A percentile compares a stretch with the other conserved stretches of the same genome.
phyloP scores from a whole-genome alignment of 805 yeast species.

The Saccharomyces eubayanus region DNA sequence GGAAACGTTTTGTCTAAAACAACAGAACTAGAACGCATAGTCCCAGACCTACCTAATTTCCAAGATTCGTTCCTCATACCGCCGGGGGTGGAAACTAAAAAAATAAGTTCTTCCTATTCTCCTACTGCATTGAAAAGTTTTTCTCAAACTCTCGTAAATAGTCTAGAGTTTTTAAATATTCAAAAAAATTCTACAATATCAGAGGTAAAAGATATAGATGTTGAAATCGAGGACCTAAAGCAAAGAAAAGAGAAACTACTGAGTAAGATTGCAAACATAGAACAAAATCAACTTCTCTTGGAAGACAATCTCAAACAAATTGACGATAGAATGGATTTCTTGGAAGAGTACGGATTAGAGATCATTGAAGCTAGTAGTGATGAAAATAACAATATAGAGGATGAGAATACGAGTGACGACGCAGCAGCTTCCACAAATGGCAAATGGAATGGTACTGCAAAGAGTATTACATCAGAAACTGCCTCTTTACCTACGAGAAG shows the following conservation, averaged over 20 bases:
- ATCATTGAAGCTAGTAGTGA: constrained; percentile 18
- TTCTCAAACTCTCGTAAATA: constrained; percentile 36
- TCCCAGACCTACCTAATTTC: neutral
- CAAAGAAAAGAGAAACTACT: constrained; percentile 45
- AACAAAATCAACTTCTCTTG: constrained; percentile 49
- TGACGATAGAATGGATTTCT: constrained; percentile 36
- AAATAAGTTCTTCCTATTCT: constrained; percentile 38
- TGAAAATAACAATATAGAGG: neutral
- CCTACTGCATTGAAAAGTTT: constrained; percentile 32
- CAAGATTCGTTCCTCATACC: constrained; percentile 29
- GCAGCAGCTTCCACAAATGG: neutral
- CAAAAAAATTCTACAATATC: constrained; percentile 56
- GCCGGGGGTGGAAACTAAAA: constrained; percentile 34
- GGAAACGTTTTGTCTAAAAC: neutral
- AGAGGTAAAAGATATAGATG: constrained; percentile 59
- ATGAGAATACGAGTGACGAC: constrained; percentile 5
- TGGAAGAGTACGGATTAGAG: constrained; percentile 35
- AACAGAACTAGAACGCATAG: neutral
- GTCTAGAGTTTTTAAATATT: constrained; percentile 48
- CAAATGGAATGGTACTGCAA: neutral
- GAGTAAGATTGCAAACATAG: constrained; percentile 51
- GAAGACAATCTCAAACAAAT: constrained; percentile 42
- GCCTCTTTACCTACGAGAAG: constrained; percentile 7
- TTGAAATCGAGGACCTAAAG: constrained; percentile 44
- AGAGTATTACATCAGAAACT: neutral